Percentiles rank a stretch among this genome's conserved stretches.
These are phyloP conservation scores for Annona squamosa DNA, from an alignment of 164 flowering plant species.

Conservation along the genomic window DNA sequence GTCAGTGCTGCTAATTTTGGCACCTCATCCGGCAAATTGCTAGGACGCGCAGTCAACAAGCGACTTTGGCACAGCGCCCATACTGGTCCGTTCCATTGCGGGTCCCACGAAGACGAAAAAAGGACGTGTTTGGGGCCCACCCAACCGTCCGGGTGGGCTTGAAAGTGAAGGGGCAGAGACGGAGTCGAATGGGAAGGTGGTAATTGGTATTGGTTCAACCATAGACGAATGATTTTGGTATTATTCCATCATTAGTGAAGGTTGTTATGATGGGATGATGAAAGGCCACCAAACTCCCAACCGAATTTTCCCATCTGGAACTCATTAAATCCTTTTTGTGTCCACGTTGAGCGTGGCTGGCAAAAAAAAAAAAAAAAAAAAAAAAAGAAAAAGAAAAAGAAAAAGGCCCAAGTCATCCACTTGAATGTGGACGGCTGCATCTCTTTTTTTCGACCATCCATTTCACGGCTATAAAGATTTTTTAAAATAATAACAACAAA, in stretches of 20 bases:
- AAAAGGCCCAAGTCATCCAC: neutral
- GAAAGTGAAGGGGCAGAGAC: neutral
- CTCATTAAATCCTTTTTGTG: neutral
- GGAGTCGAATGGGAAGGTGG: neutral
- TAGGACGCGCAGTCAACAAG: no score
- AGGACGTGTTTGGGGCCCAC: neutral
- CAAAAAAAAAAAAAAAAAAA: no score
- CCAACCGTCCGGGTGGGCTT: neutral
- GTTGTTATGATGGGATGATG: neutral
- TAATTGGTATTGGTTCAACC: neutral
- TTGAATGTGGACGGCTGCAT: neutral
- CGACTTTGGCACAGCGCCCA: neutral
- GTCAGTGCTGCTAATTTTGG: no score
- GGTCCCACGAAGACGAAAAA: neutral
- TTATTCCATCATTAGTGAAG: neutral
- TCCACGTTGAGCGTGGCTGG: no score
- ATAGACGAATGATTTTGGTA: neutral
- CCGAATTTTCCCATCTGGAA: neutral
- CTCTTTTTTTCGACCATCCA: neutral
- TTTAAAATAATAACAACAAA: no score
- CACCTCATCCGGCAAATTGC: neutral
- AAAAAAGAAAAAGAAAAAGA: no score
- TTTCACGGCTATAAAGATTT: no score
- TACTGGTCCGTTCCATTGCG: neutral
- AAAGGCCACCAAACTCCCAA: neutral